Conservation (phyloP, 306 rosid genomes). For the Cucurbita maxima region DNA sequence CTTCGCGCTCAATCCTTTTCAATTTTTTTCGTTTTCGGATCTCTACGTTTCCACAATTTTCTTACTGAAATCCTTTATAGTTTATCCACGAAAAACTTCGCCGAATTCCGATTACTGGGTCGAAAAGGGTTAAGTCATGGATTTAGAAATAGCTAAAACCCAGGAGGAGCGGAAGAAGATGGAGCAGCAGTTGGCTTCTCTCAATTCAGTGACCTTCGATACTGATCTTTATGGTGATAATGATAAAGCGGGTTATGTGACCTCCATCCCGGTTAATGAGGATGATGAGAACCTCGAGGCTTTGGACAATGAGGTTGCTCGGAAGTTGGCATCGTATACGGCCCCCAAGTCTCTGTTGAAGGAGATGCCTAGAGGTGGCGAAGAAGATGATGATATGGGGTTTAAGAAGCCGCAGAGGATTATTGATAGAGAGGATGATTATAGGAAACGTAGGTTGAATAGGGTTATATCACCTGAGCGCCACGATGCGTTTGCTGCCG, state of each 20-base stretch:
- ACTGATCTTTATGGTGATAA: constrained; percentile 39
- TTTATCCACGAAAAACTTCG: background rate
- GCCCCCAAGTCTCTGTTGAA: constrained; percentile 49
- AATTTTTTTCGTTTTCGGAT: background rate
- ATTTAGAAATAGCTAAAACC: constrained; percentile 65
- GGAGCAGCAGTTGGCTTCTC: constrained; percentile 56
- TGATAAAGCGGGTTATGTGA: constrained; percentile 33
- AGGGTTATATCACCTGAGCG: constrained; percentile 51
- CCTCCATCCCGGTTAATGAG: constrained; percentile 51
- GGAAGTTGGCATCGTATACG: constrained; percentile 43
- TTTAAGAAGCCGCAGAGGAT: constrained; percentile 38
- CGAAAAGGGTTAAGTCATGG: constrained; percentile 5
- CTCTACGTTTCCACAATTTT: background rate
- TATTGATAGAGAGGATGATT: constrained; percentile 53
- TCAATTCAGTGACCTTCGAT: constrained; percentile 40
- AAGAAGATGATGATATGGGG: constrained; percentile 33
- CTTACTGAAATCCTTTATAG: background rate
- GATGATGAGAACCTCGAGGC: constrained; percentile 44
- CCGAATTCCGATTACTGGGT: background rate
- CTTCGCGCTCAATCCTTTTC: background rate
- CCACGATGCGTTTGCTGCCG: constrained; percentile 46
- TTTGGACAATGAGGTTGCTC: constrained; percentile 37
- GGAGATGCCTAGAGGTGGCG: constrained; percentile 37
- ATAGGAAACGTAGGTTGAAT: constrained; percentile 40
- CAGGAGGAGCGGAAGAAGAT: constrained; percentile 59